These are phyloP conservation scores for Candida sakaeoensis DNA, from an alignment of 805 yeast genomes.

Conservation along the genomic window DNA sequence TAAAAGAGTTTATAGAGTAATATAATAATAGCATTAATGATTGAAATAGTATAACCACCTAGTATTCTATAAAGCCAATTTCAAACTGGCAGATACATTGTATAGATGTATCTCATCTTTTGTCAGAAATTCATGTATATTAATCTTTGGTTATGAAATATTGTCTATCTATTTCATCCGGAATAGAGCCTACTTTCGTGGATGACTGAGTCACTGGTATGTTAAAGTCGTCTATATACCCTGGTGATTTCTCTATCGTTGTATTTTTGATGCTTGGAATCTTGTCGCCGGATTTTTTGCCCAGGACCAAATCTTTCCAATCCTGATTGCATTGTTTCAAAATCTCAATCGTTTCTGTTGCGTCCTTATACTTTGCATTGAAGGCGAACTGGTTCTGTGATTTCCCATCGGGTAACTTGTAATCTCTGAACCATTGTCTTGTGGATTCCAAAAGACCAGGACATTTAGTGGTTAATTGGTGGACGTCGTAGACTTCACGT, in stretches of 20 bases:
- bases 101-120: too few species aligned
- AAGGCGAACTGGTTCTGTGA: constrained; percentile 96
- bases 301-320: constrained; percentile 73
- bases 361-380: constrained; percentile 87
- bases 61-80: too few species aligned
- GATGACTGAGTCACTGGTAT: constrained; percentile 15
- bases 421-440: constrained; percentile 96
- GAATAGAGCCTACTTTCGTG: constrained; percentile 31
- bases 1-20: constrained; percentile 27
- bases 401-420: constrained; percentile 97
- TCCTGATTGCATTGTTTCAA: constrained; percentile 79
- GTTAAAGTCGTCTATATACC: constrained; percentile 19
- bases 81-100: too few species aligned
- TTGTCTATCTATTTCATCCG: constrained; percentile 35
- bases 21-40: too few species aligned
- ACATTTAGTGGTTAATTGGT: constrained; percentile 83
- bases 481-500: constrained; percentile 78
- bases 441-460: constrained; percentile 94
- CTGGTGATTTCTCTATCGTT: constrained; percentile 29
- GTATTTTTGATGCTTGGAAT: constrained; percentile 37
- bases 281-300: constrained; percentile 40
- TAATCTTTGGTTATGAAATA: constrained; percentile 18
- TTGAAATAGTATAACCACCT: too few species aligned
- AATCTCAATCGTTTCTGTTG: constrained; percentile 79
- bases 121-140: background rate